Percentiles rank a stretch among this genome's conserved stretches.
Conservation (phyloP, 371 early-diverging fungal species). For the Caulochytrium protostelioides region DNA sequence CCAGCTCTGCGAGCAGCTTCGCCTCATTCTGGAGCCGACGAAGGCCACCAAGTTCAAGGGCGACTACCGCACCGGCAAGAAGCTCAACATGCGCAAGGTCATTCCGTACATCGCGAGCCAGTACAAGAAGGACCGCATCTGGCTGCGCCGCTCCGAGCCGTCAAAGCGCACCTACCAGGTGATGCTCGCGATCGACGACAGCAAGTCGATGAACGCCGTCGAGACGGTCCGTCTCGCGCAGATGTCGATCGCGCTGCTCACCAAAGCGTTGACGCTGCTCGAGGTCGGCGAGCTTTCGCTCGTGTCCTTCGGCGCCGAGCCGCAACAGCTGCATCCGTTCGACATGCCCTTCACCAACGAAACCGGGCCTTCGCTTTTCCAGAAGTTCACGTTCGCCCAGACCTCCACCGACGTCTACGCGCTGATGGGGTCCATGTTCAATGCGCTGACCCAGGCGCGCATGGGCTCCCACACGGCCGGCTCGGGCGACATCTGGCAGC, state of each 20-base stretch:
- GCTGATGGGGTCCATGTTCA: conserved; percentile 57
- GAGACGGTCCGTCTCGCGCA: conserved; percentile 74
- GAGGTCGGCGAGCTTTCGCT: conserved; percentile 84
- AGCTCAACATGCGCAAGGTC: conserved; percentile 98
- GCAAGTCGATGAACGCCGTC: conserved; percentile 85
- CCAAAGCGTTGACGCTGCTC: conserved; percentile 73
- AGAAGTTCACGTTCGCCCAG: conserved; percentile 77
- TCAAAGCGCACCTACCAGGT: conserved; percentile 94
- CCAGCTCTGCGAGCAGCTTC: conserved; percentile 79
- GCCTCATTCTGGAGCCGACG: conserved; percentile 91
- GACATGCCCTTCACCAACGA: conserved; percentile 69
- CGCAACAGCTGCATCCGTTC: conserved; percentile 74
- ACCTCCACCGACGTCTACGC: conserved; percentile 58
- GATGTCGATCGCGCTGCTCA: conserved; percentile 72
- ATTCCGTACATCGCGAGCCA: conserved; percentile 97
- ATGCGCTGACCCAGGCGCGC: conserved; percentile 48
- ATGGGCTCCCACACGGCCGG: conserved; percentile 11
- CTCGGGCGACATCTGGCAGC: conserved; percentile 67
- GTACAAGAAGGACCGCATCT: conserved; percentile 99
- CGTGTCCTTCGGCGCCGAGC: conserved; percentile 72
- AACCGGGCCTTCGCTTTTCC: conserved; percentile 66
- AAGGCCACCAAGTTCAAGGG: conserved; percentile 91
- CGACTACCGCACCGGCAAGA: conserved; percentile 97
- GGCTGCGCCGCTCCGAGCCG: conserved; percentile 96
- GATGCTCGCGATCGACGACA: conserved; percentile 96